A percentile compares a stretch with the other conserved stretches of the same genome.
Conservation (phyloP, 495 filamentous ascomycete species). For the Hypoxylon trugodes region DNA sequence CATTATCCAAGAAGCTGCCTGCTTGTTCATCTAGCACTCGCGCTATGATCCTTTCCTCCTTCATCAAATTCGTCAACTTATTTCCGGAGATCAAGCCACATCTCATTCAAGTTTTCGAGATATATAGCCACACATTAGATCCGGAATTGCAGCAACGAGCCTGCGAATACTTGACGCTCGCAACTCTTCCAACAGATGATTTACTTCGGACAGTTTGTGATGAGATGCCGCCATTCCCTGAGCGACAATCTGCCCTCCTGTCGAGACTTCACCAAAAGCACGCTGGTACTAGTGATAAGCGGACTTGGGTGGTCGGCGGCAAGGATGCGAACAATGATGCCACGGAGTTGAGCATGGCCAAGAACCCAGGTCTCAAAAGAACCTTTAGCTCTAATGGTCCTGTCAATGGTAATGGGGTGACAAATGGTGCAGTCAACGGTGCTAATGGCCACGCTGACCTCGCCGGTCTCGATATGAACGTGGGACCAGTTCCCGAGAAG, state of each 20-base stretch:
- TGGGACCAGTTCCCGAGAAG: constrained; percentile 62
- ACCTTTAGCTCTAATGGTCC: constrained; percentile 74
- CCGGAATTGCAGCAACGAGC: constrained; percentile 96
- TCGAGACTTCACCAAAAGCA: constrained; percentile 95
- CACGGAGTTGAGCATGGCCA: constrained; percentile 81
- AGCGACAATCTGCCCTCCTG: constrained; percentile 88
- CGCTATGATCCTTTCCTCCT: constrained; percentile 92
- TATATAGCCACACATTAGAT: constrained; percentile 95
- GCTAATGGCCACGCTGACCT: constrained; percentile 71
- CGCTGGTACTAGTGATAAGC: constrained; percentile 86
- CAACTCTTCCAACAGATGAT: constrained; percentile 86
- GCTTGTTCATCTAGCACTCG: constrained; percentile 87
- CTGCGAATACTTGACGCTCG: constrained; percentile 92
- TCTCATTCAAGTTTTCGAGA: constrained; percentile 84
- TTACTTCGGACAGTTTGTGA: constrained; percentile 95
- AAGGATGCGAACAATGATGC: constrained; percentile 89
- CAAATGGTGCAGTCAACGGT: constrained; percentile 61
- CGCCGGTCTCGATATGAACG: constrained; percentile 78
- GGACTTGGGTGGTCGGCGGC: constrained; percentile 95
- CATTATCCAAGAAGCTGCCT: constrained; percentile 88
- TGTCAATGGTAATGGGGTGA: constrained; percentile 62
- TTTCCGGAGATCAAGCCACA: constrained; percentile 99
- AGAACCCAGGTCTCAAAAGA: constrained; percentile 83
- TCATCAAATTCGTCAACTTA: constrained; percentile 97
- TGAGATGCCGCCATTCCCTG: constrained; percentile 99